These are phyloP conservation scores for Sisymbrium irio DNA, from an alignment of 345 rosid genomes.

Conservation along the genomic window DNA sequence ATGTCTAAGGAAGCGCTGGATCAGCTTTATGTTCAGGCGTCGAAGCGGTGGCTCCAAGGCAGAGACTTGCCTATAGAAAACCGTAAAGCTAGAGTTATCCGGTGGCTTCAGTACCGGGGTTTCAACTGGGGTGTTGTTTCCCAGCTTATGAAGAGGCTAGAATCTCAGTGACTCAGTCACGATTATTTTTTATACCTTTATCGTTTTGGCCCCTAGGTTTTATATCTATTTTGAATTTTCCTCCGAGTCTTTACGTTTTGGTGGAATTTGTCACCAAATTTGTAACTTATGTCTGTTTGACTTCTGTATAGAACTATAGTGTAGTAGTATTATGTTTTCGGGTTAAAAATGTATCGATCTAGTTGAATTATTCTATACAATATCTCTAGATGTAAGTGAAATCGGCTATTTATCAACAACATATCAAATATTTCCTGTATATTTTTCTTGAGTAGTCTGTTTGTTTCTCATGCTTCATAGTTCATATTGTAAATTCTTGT, in stretches of 20 bases:
- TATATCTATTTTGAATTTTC: neutral
- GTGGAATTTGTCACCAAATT: neutral
- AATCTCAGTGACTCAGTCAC: slow-evolving; percentile 36
- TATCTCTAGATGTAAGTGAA: too few relatives aligned
- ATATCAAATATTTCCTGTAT: too few relatives aligned
- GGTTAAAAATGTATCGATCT: too few relatives aligned
- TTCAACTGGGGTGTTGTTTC: slow-evolving; percentile 68
- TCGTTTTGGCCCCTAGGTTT: slow-evolving; percentile 1
- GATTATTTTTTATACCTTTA: neutral
- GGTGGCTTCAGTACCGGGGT: slow-evolving; percentile 94
- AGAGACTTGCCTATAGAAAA: slow-evolving; percentile 56
- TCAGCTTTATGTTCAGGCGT: slow-evolving; percentile 61
- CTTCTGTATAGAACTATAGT: too few relatives aligned
- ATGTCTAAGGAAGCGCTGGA: slow-evolving; percentile 63
- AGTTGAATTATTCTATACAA: too few relatives aligned
- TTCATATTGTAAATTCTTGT: too few relatives aligned
- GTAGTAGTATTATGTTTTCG: too few relatives aligned
- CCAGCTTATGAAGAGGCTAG: slow-evolving; percentile 58
- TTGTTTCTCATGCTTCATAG: too few relatives aligned
- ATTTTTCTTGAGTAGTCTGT: too few relatives aligned
- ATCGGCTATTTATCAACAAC: too few relatives aligned
- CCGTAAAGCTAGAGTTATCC: slow-evolving; percentile 67
- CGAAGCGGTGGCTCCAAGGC: slow-evolving; percentile 71
- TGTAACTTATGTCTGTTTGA: neutral
- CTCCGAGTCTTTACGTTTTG: neutral